Conservation (phyloP, 2,329 filamentous ascomycete species). For the Alternaria alternata region DNA sequence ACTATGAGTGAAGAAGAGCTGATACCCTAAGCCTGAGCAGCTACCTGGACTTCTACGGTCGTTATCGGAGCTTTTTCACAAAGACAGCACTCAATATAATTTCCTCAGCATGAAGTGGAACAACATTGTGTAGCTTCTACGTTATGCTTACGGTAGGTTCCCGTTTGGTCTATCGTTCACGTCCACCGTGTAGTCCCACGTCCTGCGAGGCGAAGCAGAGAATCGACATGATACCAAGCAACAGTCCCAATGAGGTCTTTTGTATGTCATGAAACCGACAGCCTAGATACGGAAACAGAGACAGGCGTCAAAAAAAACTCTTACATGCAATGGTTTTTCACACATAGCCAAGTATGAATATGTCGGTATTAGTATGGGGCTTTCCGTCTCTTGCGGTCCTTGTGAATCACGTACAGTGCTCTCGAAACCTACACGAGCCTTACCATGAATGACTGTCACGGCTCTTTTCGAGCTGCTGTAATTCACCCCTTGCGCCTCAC, state of each 20-base stretch:
- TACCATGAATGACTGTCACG: not conserved
- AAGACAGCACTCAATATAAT: not conserved
- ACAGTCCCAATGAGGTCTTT: not conserved
- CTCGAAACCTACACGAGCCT: not conserved
- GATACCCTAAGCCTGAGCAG: not conserved
- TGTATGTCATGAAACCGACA: not conserved
- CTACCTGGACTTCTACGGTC: not conserved
- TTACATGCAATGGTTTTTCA: too few relatives aligned
- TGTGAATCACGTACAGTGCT: not conserved
- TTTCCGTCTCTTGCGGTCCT: not conserved
- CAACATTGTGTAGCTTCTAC: not conserved
- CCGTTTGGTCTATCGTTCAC: not conserved
- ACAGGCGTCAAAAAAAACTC: not conserved
- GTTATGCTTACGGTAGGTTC: not conserved
- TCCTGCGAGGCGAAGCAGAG: not conserved
- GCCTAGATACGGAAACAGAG: not conserved
- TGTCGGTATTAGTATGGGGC: too few relatives aligned
- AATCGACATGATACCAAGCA: not conserved
- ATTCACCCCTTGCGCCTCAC: not conserved
- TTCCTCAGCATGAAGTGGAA: not conserved
- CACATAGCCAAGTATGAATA: not conserved
- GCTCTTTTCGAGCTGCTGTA: not conserved
- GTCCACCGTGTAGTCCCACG: not conserved
- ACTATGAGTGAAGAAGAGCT: not conserved
- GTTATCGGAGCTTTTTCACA: not conserved